These are phyloP conservation scores for Lyophyllum atratum DNA, from an alignment of 768 basidiomycete genomes.

Conservation along the genomic window DNA sequence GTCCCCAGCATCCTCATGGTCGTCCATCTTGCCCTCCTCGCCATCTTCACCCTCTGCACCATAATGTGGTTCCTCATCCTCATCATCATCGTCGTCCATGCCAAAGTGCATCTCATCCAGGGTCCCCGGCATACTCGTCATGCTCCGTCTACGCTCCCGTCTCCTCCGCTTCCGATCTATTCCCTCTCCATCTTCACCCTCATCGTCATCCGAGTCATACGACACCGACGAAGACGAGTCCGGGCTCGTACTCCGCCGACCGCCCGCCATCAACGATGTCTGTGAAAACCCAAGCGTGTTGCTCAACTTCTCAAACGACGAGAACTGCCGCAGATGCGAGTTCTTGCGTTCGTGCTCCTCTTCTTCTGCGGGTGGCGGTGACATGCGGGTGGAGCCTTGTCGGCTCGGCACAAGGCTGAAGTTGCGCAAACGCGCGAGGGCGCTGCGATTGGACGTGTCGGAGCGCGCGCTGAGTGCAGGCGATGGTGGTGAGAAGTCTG, in stretches of 20 bases:
- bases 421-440: slow-evolving; percentile 74
- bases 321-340: slow-evolving; percentile 65
- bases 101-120: slow-evolving; percentile 64
- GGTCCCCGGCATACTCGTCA: slow-evolving; percentile 87
- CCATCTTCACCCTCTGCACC: slow-evolving; percentile 35
- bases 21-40: slow-evolving; percentile 39
- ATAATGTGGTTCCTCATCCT: slow-evolving; percentile 34
- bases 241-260: slow-evolving; percentile 51
- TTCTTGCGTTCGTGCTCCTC: slow-evolving; percentile 29
- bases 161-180: slow-evolving; percentile 38
- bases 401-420: slow-evolving; percentile 70
- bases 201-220: slow-evolving; percentile 56
- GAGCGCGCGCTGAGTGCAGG: slow-evolving; percentile 94
- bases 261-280: slow-evolving; percentile 38
- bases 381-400: slow-evolving; percentile 30
- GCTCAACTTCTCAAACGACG: slow-evolving; percentile 74
- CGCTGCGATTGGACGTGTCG: slow-evolving; percentile 75
- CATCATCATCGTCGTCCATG: slow-evolving; percentile 54
- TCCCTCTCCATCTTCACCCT: slow-evolving; percentile 44
- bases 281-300: slow-evolving; percentile 54
- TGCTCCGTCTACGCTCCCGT: slow-evolving; percentile 57
- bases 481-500: slow-evolving; percentile 83
- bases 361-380: slow-evolving; percentile 23
- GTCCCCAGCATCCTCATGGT: slow-evolving; percentile 66
- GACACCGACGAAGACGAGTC: slow-evolving; percentile 62